These are phyloP conservation scores for Veloporphyrellus conicus DNA, from an alignment of 1,284 basidiomycete genomes.

Conservation along the genomic window DNA sequence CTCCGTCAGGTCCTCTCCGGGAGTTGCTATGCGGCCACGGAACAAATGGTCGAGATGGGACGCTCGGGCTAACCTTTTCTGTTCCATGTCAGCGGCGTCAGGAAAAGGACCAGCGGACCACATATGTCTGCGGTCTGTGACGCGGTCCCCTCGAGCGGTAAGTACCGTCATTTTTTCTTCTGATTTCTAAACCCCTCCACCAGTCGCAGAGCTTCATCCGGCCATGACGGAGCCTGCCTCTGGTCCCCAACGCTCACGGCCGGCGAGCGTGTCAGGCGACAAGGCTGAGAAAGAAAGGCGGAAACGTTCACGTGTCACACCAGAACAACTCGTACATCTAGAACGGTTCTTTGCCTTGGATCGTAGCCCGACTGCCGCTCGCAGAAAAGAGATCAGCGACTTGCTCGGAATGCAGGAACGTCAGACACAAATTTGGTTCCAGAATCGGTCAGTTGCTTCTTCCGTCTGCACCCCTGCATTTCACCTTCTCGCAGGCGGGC, in stretches of 20 bases:
- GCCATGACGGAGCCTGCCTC: slow-evolving; percentile 23
- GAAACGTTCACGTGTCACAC: slow-evolving; percentile 72
- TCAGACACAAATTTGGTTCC: slow-evolving; percentile 85
- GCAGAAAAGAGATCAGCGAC: slow-evolving; percentile 68
- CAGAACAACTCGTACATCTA: slow-evolving; percentile 68
- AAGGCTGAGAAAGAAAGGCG: slow-evolving; percentile 55
- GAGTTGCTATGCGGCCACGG: slow-evolving; percentile 32
- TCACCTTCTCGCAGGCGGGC: slow-evolving; percentile 52
- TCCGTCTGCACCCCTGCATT: background rate
- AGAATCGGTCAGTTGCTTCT: slow-evolving; percentile 58
- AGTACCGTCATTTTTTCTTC: slow-evolving; percentile 11
- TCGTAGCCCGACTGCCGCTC: slow-evolving; percentile 64
- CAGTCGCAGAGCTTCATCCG: slow-evolving; percentile 9
- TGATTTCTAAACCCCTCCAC: slow-evolving; percentile 2
- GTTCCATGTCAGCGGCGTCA: slow-evolving; percentile 33
- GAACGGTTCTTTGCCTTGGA: slow-evolving; percentile 67
- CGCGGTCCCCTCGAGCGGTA: slow-evolving; percentile 20
- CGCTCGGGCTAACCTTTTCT: slow-evolving; percentile 19
- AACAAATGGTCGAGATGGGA: slow-evolving; percentile 18
- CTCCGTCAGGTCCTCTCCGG: slow-evolving; percentile 24
- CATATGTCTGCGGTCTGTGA: slow-evolving; percentile 31
- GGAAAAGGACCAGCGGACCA: slow-evolving; percentile 22
- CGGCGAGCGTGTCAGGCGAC: slow-evolving; percentile 5
- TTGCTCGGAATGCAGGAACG: slow-evolving; percentile 78
- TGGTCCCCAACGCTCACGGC: slow-evolving; percentile 29